Evolutionary conservation across 768 basidiomycete species (phyloP).

Genomic region (Leccinum aurantiacum): DNA sequence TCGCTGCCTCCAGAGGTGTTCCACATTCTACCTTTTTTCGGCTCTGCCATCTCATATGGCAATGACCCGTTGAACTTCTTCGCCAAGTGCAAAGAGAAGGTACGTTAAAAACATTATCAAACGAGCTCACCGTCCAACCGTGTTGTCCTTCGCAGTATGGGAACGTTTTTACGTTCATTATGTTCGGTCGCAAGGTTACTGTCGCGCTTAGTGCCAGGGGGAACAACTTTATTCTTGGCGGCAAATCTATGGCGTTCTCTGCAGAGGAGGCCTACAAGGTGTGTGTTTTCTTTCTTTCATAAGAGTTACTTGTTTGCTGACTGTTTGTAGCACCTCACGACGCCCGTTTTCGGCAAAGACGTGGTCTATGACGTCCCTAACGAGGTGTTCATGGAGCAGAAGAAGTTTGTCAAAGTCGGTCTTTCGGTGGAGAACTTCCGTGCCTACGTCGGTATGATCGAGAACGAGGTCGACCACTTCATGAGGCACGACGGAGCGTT

Average conservation of each 20-base stretch:
- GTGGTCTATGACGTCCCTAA: slow-evolving; percentile 98
- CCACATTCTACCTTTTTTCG: slow-evolving; percentile 87
- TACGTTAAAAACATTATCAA: slow-evolving; percentile 31
- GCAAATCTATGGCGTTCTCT: slow-evolving; percentile 87
- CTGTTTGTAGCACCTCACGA: slow-evolving; percentile 72
- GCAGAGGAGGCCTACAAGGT: slow-evolving; percentile 98
- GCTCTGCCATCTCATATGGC: slow-evolving; percentile 87
- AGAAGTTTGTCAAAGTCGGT: slow-evolving; percentile 96
- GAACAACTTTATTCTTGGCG: slow-evolving; percentile 92
- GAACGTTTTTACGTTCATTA: slow-evolving; percentile 92
- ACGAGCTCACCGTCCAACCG: neutral
- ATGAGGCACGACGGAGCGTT: slow-evolving; percentile 66
- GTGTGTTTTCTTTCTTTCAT: slow-evolving; percentile 22
- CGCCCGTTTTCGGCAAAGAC: slow-evolving; percentile 94
- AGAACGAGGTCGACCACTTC: slow-evolving; percentile 72
- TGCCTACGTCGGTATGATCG: slow-evolving; percentile 78
- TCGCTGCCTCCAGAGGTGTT: slow-evolving; percentile 88
- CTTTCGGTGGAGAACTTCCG: slow-evolving; percentile 90
- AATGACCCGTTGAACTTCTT: slow-evolving; percentile 92
- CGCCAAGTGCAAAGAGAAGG: slow-evolving; percentile 75
- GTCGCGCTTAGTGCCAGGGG: slow-evolving; percentile 90
- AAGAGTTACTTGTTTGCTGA: neutral
- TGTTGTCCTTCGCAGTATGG: slow-evolving; percentile 64
- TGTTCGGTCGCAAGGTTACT: slow-evolving; percentile 87
- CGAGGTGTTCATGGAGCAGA: slow-evolving; percentile 97